Evolutionary conservation across 164 flowering plant species (phyloP).

Genomic region (Annona cherimola): DNA sequence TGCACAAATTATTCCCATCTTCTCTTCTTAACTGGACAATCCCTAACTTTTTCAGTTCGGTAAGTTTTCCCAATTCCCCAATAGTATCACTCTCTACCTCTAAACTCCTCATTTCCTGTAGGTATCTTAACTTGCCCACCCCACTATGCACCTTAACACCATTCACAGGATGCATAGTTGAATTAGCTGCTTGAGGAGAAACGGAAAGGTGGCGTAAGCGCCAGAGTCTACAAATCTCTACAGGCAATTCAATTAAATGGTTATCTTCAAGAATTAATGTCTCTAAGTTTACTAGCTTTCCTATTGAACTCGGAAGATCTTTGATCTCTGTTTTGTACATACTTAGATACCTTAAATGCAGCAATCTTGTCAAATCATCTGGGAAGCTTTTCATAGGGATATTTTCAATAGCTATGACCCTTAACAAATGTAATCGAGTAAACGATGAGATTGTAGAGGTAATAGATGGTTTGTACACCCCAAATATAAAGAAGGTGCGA

Average conservation of each 20-base stretch:
- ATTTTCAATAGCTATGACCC: slow-evolving; percentile 3
- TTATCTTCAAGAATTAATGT: no score
- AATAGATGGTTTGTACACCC: background rate
- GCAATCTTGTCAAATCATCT: background rate
- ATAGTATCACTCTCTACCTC: slow-evolving; percentile 8
- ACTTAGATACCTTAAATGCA: slow-evolving; percentile 1
- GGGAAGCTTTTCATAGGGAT: background rate
- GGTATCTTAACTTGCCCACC: slow-evolving; percentile 1
- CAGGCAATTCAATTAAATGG: no score
- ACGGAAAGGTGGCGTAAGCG: no score
- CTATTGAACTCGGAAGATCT: no score
- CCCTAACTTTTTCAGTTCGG: no score
- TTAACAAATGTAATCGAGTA: background rate
- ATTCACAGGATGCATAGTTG: background rate
- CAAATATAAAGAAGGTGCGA: background rate
- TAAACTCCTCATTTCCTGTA: slow-evolving; percentile 6
- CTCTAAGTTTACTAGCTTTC: no score
- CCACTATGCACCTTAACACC: slow-evolving; percentile 2
- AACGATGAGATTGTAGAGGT: background rate
- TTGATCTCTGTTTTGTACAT: slow-evolving; percentile 8
- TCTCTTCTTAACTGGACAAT: no score
- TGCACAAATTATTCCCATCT: no score
- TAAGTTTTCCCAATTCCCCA: no score
- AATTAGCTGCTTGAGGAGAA: background rate
- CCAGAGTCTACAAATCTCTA: no score